These are phyloP conservation scores for Pyrenophora tritici-repentis DNA, from an alignment of 2,329 filamentous ascomycete species.

Conservation along the genomic window DNA sequence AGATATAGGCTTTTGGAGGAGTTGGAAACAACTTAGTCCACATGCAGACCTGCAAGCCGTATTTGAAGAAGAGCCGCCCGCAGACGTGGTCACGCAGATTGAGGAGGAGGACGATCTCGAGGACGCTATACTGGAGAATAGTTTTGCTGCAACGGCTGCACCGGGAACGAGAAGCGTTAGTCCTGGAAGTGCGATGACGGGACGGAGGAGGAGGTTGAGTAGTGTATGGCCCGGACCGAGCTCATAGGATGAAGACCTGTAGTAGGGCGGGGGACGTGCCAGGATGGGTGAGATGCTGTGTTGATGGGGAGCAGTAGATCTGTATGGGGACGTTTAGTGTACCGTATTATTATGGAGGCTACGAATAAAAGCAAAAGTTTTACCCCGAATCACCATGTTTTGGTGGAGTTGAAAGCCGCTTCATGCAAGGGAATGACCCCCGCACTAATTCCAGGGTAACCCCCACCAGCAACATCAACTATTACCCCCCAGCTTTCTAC, in stretches of 20 bases:
- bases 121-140: constrained; percentile 51
- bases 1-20: constrained; percentile 55
- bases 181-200: constrained; percentile 35
- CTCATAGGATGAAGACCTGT: not conserved
- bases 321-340: too few species aligned
- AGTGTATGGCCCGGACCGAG: constrained; percentile 42
- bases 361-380: not conserved
- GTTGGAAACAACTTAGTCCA: constrained; percentile 67
- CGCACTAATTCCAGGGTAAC: not conserved
- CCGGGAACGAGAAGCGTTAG: constrained; percentile 35
- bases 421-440: too few species aligned
- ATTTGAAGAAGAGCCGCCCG: constrained; percentile 72
- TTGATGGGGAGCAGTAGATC: too few species aligned
- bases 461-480: not conserved
- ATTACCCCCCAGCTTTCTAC: constrained; percentile 14
- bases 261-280: too few species aligned
- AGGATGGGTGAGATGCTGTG: too few species aligned
- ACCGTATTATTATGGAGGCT: too few species aligned
- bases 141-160: constrained; percentile 34
- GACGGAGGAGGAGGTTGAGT: constrained; percentile 41
- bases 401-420: too few species aligned
- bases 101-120: constrained; percentile 57
- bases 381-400: not conserved
- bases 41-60: constrained; percentile 75
- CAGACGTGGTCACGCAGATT: constrained; percentile 54